A percentile compares a stretch with the other conserved stretches of the same genome.
Conservation (phyloP, 164 flowering plant genomes). For the Vitis rotundifolia region DNA sequence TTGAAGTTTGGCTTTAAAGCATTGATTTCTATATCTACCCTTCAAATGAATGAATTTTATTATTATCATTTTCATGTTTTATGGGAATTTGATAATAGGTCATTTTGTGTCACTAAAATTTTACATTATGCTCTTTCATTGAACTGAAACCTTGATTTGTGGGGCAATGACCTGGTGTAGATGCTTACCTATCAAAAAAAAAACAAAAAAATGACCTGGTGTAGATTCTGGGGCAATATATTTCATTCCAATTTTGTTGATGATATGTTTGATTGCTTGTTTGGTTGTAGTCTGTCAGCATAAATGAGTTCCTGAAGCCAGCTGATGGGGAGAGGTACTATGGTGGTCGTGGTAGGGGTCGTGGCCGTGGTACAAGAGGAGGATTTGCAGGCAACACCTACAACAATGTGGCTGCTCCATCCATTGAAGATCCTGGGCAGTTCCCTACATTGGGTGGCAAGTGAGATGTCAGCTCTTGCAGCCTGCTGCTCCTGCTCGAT, state of each 20-base stretch:
- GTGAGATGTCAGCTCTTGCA: slow-evolving; percentile 27
- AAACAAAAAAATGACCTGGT: too few species aligned
- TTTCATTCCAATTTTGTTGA: background rate
- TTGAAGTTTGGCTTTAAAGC: too few species aligned
- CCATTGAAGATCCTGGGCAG: slow-evolving; percentile 54
- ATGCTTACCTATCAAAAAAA: too few species aligned
- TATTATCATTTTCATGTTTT: too few species aligned
- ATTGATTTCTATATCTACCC: too few species aligned
- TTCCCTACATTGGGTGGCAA: slow-evolving; percentile 73
- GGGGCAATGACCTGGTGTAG: too few species aligned
- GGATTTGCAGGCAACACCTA: slow-evolving; percentile 42
- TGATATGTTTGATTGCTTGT: background rate
- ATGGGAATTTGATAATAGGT: too few species aligned
- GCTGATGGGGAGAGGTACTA: slow-evolving; percentile 73
- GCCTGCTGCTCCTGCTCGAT: slow-evolving; percentile 40
- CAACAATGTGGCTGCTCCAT: slow-evolving; percentile 36
- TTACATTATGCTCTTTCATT: too few species aligned
- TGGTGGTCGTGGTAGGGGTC: slow-evolving; percentile 80
- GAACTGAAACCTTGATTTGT: too few species aligned
- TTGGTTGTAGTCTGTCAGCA: slow-evolving; percentile 55
- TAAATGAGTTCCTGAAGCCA: slow-evolving; percentile 90
- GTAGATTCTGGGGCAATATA: too few species aligned
- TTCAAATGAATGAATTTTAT: too few species aligned
- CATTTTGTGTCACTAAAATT: background rate
- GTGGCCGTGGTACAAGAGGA: slow-evolving; percentile 74